Evolutionary conservation across 164 flowering plant genomes (phyloP).

Genomic region (Buxus sempervirens): DNA sequence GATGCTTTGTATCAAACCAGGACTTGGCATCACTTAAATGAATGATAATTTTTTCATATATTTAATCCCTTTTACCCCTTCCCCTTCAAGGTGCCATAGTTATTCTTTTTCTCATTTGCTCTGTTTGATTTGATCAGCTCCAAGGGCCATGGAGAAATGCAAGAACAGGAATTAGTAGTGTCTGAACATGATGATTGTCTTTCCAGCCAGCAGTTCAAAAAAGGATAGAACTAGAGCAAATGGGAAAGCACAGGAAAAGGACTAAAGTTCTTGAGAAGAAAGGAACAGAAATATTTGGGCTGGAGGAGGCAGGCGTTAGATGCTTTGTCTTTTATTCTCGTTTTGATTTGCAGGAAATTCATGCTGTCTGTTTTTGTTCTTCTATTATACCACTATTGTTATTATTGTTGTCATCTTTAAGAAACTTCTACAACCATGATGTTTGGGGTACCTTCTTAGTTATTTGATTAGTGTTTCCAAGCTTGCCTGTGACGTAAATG

Average conservation of each 20-base stretch:
- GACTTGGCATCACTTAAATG: no score
- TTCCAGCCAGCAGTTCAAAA: background rate
- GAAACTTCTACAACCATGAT: background rate
- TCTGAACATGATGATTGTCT: slow-evolving; percentile 3
- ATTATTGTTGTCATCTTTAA: background rate
- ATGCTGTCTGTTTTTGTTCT: background rate
- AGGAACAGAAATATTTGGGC: background rate
- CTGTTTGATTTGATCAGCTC: slow-evolving; percentile 23
- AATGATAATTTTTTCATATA: background rate
- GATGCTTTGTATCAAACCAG: background rate
- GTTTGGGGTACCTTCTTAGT: background rate
- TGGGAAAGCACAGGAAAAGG: background rate
- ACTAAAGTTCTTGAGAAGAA: background rate
- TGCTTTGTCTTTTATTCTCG: slow-evolving; percentile 2
- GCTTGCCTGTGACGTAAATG: background rate
- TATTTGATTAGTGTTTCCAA: background rate
- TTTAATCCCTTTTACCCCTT: background rate
- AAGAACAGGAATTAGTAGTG: slow-evolving; percentile 23
- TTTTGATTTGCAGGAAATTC: background rate
- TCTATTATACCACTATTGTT: no score
- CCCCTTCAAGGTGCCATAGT: background rate
- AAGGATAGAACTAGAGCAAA: background rate
- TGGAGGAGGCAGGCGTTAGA: slow-evolving; percentile 1
- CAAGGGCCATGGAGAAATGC: slow-evolving; percentile 38
- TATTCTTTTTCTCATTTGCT: background rate